These are phyloP conservation scores for Coelastrella sp. DNA, from an alignment of 139 green algal species.

Conservation along the genomic window DNA sequence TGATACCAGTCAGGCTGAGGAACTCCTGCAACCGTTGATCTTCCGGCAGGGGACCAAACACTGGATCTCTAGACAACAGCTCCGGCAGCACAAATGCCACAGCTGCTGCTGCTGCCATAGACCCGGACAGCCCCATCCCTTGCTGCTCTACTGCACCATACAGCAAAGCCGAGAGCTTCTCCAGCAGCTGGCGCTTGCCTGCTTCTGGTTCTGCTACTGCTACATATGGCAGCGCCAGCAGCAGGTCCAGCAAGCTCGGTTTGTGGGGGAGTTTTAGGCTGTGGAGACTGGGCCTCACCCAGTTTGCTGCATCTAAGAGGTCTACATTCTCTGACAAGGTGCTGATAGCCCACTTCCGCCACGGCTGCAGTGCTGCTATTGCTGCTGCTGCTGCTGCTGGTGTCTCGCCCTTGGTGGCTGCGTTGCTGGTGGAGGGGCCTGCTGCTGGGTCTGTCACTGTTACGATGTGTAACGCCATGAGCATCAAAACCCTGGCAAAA, in stretches of 20 bases:
- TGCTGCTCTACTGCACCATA: neutral
- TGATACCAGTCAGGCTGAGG: neutral
- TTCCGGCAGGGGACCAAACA: neutral
- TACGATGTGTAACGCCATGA: conserved; percentile 7
- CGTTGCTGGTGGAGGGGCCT: conserved; percentile 2
- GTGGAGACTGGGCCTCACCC: neutral
- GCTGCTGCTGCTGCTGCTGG: conserved; percentile 10
- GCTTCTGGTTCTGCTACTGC: neutral
- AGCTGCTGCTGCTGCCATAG: conserved; percentile 17
- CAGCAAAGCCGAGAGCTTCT: conserved; percentile 21
- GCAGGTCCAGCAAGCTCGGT: neutral
- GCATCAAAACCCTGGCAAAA: conserved; percentile 12
- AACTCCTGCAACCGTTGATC: conserved; percentile 23
- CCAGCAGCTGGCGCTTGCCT: conserved; percentile 10
- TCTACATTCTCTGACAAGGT: neutral
- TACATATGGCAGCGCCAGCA: neutral
- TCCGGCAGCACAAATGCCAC: neutral
- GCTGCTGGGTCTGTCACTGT: neutral
- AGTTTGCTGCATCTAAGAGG: neutral
- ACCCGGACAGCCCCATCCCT: neutral
- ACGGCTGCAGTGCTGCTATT: neutral
- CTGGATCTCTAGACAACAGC: neutral
- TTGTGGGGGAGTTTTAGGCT: neutral
- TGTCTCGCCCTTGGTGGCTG: neutral
- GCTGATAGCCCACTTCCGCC: conserved; percentile 13